phyloP scores from a whole-genome alignment of 2,329 filamentous ascomycete genomes.

The Septoria petroselini region DNA sequence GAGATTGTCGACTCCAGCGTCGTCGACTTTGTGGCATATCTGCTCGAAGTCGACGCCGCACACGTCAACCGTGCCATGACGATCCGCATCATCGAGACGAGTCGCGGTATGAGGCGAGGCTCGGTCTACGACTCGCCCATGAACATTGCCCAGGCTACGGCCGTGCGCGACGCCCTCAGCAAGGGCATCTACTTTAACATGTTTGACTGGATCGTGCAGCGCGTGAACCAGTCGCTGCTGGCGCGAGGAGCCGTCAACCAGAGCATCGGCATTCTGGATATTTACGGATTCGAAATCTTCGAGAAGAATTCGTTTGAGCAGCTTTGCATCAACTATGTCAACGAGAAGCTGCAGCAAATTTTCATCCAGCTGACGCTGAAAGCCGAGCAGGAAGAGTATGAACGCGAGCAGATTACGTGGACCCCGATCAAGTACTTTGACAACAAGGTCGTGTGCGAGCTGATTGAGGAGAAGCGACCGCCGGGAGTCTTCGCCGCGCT shows the following conservation, averaged over 20 bases:
- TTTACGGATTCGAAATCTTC: conserved; percentile 99
- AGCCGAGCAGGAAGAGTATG: conserved; percentile 96
- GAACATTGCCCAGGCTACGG: conserved; percentile 79
- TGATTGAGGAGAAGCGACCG: conserved; percentile 89
- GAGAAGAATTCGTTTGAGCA: conserved; percentile 99
- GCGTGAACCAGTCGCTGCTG: conserved; percentile 83
- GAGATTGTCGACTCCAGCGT: conserved; percentile 84
- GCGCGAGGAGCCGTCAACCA: conserved; percentile 73
- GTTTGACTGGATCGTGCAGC: conserved; percentile 98
- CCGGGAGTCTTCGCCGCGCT: conserved; percentile 91
- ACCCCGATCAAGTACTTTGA: conserved; percentile 99
- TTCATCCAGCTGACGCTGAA: conserved; percentile 97
- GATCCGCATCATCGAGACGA: conserved; percentile 75
- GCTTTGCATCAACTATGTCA: conserved; percentile 99
- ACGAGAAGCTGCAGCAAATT: conserved; percentile 98
- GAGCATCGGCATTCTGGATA: conserved; percentile 94
- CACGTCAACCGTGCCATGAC: conserved; percentile 85
- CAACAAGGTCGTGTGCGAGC: conserved; percentile 96
- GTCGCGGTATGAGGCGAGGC: conserved; percentile 62
- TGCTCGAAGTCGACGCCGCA: conserved; percentile 79
- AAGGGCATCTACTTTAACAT: conserved; percentile 98
- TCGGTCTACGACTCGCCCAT: conserved; percentile 72
- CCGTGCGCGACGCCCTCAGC: conserved; percentile 85
- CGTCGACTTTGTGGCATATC: conserved; percentile 89
- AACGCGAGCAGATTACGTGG: conserved; percentile 94